Percentiles rank a stretch among this genome's conserved stretches.
Conservation (phyloP, 192 early-diverging fungal genomes). For the Gaertneriomyces sp. region DNA sequence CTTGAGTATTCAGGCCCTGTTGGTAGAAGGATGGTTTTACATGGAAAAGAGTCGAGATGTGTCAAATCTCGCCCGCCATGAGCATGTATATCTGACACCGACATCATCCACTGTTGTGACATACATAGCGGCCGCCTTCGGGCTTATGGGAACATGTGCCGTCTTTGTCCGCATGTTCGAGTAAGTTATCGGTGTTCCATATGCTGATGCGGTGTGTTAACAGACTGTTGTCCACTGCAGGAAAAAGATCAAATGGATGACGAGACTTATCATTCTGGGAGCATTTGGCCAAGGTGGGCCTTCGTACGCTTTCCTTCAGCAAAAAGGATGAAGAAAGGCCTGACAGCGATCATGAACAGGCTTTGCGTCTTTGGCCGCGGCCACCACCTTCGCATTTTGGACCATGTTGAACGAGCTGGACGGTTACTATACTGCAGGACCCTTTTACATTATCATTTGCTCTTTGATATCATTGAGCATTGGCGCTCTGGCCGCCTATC, state of each 20-base stretch:
- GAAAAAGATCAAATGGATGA: constrained; percentile 55
- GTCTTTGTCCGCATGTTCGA: constrained; percentile 49
- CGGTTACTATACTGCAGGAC: constrained; percentile 29
- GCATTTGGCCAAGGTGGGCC: constrained; percentile 34
- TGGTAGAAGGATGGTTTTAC: constrained; percentile 42
- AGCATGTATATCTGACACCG: constrained; percentile 18
- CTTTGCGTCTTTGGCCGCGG: constrained; percentile 10
- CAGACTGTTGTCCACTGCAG: constrained; percentile 12
- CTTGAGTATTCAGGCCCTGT: constrained; percentile 45
- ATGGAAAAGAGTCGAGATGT: not conserved
- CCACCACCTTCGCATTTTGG: constrained; percentile 10
- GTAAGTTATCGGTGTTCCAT: not conserved
- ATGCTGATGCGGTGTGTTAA: not conserved
- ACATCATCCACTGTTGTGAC: constrained; percentile 10
- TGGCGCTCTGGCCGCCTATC: constrained; percentile 21
- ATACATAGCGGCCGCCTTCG: constrained; percentile 30
- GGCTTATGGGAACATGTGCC: constrained; percentile 29
- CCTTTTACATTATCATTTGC: constrained; percentile 34
- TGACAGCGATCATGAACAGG: constrained; percentile 3
- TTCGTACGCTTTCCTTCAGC: constrained; percentile 5
- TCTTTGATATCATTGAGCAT: constrained; percentile 31
- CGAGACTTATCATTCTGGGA: constrained; percentile 41
- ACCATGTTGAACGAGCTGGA: not conserved
- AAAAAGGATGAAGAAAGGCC: constrained; percentile 2
- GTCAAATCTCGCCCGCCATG: not conserved